Evolutionary conservation across 2,329 filamentous ascomycete species (phyloP), one percentile per base, ranked within the genome.

Genomic region (Paracamarosporium sp.): DNA sequence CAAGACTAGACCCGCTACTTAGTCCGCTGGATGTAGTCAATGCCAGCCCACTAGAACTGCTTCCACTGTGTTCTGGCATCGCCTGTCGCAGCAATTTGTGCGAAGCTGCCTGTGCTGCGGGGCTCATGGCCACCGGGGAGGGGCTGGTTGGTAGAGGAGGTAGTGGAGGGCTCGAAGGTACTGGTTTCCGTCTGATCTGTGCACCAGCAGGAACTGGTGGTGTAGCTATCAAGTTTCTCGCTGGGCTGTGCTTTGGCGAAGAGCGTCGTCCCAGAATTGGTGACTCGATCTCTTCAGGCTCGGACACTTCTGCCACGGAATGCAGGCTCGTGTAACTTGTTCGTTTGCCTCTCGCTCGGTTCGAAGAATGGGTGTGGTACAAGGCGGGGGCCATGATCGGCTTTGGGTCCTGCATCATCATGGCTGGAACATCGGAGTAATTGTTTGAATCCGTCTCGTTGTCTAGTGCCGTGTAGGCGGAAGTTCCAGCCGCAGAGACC

Each of bases 311-410:
- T 15, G 71, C 62, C 3, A 76, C 72, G 1, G 73, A 67, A 41
- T 71, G 69, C 15, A 76, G 56, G 55, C 68, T 74, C 5, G 53
- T 60, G 54, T 73, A 67, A 55, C 71, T 74, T 36, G 71, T 72
- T 44, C 72, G 61, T 43, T 65, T 71, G 12, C 72, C 73, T 30
- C 73, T 58, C 2, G 70, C 71, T 8, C 71, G 67, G 41, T 72
- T 74, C 7, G 72, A 75, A 41, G 66, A 70, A 43, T 76, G 73
- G 22, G 72, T 74, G 45, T 75, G 71, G 38, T 64, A 67, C 7
- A 74, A 55, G 2, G 63, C 64, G 3, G 72, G 68, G 2, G 68
- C 63, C 40, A 70, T 62, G 30, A 71, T 60, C 1, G 71, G 69
- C 20, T 56, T 56, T 11, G 60, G 25, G 28, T 69, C 59, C 8